Base-by-base conservation (phyloP, 148 eudicot genomes). In the Drosera capensis region DNA sequence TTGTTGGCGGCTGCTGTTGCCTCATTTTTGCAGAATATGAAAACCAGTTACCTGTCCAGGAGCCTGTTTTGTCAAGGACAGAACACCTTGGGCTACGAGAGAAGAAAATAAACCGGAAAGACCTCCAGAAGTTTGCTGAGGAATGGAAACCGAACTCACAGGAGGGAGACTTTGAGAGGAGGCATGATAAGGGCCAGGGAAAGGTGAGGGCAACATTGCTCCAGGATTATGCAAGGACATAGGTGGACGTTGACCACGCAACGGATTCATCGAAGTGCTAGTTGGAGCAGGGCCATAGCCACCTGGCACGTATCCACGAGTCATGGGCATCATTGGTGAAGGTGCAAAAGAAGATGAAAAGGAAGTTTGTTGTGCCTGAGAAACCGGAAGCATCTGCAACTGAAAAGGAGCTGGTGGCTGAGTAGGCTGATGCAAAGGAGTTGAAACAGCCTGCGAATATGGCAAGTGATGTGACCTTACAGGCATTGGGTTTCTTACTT, bases 41-140 rank as follows among this genome's bases (percentile, higher is more conserved):
- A 28, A 19, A 23, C 8, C 15, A 40, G 5, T 30, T 79, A 83
- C 95, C 90, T 77, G 66, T 38, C 40, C 70, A 45, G 68, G 60
- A 21, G 76, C 51, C 63, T 70, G 71, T 9, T 84, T 71, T 43
- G 64, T 55, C 40, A 78, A 24, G 30, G 99, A 79, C 57, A 90
- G 62, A 51, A 92, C 60, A 42, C 95, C 88, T 48, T 81, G 85
- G 40, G 95, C 82, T 67, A 80, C 63, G 25, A 92, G 75, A 58
- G 93, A 75, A 62, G 41, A 68, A 25, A 92, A 39, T 49, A 90
- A 65, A 58, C 85, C 80, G 0, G 95, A 66, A 54, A 74, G 61
- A 66, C 50, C 52, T 17, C 74, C 66, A 21, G 77, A 45, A 37
- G 72, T 63, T 48, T 70, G 62, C 43, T 64, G 64, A 54, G 84